These are phyloP conservation scores for Aspergillus sclerotioniger DNA, from an alignment of 495 filamentous ascomycete species.

Conservation along the genomic window DNA sequence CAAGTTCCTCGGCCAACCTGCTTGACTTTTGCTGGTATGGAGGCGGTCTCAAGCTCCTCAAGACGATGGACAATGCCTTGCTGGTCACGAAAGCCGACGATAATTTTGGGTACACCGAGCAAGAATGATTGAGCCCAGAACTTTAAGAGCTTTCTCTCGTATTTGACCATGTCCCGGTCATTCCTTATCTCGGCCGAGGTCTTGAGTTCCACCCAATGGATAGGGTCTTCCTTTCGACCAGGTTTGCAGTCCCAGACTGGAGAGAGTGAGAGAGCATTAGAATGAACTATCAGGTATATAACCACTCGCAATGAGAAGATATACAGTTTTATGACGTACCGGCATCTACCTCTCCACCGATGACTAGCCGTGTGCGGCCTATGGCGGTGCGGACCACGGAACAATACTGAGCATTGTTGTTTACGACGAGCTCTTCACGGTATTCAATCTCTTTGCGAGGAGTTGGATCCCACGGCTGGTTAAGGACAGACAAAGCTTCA, in stretches of 20 bases:
- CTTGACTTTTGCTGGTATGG: constrained; percentile 71
- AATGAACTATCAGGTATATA: too few species aligned
- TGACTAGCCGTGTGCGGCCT: constrained; percentile 64
- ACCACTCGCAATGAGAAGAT: background rate
- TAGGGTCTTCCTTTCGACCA: constrained; percentile 56
- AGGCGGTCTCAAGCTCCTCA: constrained; percentile 73
- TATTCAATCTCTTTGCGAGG: constrained; percentile 73
- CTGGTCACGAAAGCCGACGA: constrained; percentile 80
- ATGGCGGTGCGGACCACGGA: constrained; percentile 87
- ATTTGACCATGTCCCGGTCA: constrained; percentile 65
- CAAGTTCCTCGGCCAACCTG: constrained; percentile 62
- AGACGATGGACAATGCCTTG: constrained; percentile 68
- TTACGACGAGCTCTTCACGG: constrained; percentile 67
- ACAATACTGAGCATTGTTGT: constrained; percentile 90
- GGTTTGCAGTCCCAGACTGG: constrained; percentile 84
- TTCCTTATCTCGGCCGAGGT: constrained; percentile 69
- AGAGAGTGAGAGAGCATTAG: constrained; percentile 9
- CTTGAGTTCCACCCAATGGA: constrained; percentile 94
- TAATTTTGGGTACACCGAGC: constrained; percentile 85
- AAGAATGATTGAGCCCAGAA: constrained; percentile 98
- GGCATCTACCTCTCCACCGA: constrained; percentile 96
- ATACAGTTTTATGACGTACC: constrained; percentile 44
- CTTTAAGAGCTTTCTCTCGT: constrained; percentile 85
- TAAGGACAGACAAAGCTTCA: constrained; percentile 76
- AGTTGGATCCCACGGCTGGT: constrained; percentile 66